phyloP scores from a whole-genome alignment of 2,329 filamentous ascomycete species.

The Paecilomyces sp. region DNA sequence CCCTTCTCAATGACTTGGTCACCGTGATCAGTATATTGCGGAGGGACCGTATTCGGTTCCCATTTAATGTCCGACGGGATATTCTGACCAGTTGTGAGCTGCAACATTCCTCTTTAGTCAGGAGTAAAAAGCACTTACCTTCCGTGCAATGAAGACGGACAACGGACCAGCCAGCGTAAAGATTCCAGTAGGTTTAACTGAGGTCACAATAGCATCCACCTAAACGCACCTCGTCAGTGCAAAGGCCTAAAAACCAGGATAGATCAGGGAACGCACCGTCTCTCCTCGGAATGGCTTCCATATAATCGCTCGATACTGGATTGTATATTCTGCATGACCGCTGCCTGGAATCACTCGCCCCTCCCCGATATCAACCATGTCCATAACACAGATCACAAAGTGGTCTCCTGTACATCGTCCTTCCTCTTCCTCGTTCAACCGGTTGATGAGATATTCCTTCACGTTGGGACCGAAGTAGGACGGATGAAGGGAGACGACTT shows the following conservation, averaged over 20 bases:
- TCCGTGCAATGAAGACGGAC: slow-evolving; percentile 50
- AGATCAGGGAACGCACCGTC: slow-evolving; percentile 55
- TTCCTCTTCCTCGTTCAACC: slow-evolving; percentile 87
- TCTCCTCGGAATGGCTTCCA: slow-evolving; percentile 98
- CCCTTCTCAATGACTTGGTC: slow-evolving; percentile 91
- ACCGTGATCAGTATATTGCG: slow-evolving; percentile 90
- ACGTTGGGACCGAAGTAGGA: slow-evolving; percentile 96
- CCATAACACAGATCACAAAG: slow-evolving; percentile 97
- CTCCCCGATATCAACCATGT: slow-evolving; percentile 89
- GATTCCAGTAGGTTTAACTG: slow-evolving; percentile 83
- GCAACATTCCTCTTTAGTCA: neutral
- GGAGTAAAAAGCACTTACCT: slow-evolving; percentile 51
- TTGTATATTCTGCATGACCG: slow-evolving; percentile 87
- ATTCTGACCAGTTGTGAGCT: slow-evolving; percentile 23
- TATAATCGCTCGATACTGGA: slow-evolving; percentile 90
- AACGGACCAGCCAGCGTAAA: slow-evolving; percentile 49
- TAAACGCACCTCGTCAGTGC: slow-evolving; percentile 35
- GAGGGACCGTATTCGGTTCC: slow-evolving; percentile 92
- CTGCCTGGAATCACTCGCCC: slow-evolving; percentile 87
- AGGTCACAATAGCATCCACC: slow-evolving; percentile 91
- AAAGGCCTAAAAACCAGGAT: slow-evolving; percentile 12
- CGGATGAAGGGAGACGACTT: slow-evolving; percentile 88
- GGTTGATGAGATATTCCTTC: slow-evolving; percentile 81
- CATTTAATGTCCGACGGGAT: slow-evolving; percentile 90
- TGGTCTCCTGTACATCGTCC: slow-evolving; percentile 92